Conservation (phyloP, 306 rosid genomes). For the Gastrolobium bilobum region DNA sequence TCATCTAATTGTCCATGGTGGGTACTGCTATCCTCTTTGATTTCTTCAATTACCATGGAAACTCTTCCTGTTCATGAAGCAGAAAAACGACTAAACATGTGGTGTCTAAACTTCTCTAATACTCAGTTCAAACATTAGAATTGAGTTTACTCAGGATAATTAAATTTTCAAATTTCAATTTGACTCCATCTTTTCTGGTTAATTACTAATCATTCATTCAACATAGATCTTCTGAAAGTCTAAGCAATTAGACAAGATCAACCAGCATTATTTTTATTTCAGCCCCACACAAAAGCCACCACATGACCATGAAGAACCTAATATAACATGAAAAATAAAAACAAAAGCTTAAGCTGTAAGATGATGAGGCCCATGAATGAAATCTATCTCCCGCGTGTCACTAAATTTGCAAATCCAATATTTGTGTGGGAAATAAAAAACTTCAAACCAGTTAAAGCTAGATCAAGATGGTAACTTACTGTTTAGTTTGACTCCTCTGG, state of each 20-base stretch:
- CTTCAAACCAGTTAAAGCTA: no score
- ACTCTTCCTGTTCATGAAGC: conserved; percentile 53
- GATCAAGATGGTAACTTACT: conserved; percentile 40
- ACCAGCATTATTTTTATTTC: neutral
- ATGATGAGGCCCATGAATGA: neutral
- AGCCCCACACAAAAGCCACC: neutral
- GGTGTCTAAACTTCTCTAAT: neutral
- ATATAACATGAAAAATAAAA: neutral
- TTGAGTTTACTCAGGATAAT: neutral
- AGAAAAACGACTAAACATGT: neutral
- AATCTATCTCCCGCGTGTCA: neutral
- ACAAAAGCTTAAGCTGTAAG: no score
- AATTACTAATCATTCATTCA: neutral
- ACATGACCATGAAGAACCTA: neutral
- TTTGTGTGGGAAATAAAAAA: neutral
- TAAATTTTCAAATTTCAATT: neutral
- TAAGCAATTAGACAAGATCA: neutral
- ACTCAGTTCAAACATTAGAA: neutral
- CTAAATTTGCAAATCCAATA: conserved; percentile 1
- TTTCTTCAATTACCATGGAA: conserved; percentile 58
- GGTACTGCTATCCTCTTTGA: conserved; percentile 55
- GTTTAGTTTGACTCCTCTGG: conserved; percentile 49
- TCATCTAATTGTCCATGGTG: conserved; percentile 48
- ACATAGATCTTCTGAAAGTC: neutral
- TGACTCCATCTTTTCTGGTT: neutral